phyloP scores from a whole-genome alignment of 106 monocot species.

The Ottelia alismoides region DNA sequence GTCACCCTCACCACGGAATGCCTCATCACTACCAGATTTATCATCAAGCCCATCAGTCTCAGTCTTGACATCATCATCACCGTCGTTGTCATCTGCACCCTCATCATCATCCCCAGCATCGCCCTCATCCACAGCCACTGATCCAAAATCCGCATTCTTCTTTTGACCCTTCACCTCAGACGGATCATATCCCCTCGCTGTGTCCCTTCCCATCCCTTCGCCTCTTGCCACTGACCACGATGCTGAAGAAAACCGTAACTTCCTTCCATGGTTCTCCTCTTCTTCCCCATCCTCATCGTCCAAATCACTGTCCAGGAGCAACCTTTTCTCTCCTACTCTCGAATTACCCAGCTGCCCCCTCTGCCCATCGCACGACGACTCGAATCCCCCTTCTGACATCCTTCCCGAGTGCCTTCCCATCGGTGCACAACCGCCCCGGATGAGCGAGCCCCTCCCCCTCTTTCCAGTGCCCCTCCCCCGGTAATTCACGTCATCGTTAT shows the following conservation, averaged over 20 bases:
- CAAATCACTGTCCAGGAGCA: conserved; percentile 10
- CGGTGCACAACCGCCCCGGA: neutral
- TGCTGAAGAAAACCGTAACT: no score
- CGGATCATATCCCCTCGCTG: conserved; percentile 9
- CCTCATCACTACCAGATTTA: neutral
- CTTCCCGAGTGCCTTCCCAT: conserved; percentile 12
- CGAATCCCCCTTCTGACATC: neutral
- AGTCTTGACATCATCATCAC: neutral
- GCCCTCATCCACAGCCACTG: conserved; percentile 17
- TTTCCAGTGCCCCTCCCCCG: conserved; percentile 6
- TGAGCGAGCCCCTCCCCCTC: conserved; percentile 7
- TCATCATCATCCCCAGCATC: no score
- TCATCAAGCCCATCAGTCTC: neutral
- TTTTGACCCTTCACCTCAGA: conserved; percentile 16
- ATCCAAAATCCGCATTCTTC: no score
- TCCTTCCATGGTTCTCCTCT: conserved; percentile 3
- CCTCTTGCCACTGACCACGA: no score
- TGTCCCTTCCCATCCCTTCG: conserved; percentile 4
- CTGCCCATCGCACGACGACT: neutral
- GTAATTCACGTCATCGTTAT: neutral
- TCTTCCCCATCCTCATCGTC: conserved; percentile 31
- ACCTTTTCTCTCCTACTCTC: conserved; percentile 8
- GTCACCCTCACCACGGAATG: no score
- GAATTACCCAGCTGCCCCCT: neutral
- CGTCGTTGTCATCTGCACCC: conserved; percentile 3